These are phyloP conservation scores for Yamadazyma sp. DNA, from an alignment of 805 yeast species.

Conservation along the genomic window DNA sequence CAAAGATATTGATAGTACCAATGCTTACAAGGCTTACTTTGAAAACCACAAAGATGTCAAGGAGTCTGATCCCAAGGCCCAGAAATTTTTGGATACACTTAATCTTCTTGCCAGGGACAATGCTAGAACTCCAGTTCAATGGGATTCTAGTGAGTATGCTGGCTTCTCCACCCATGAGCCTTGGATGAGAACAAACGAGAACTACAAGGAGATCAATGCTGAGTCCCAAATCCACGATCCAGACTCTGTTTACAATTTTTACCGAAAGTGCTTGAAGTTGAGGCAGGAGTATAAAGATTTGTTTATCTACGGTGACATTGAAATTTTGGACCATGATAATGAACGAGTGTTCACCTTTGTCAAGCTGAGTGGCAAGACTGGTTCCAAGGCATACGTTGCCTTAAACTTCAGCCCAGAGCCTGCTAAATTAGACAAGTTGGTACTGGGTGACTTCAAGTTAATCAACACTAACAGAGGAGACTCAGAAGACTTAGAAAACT, in stretches of 20 bases:
- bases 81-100: constrained; percentile 31
- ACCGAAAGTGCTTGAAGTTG: constrained; percentile 40
- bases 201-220: constrained; percentile 50
- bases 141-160: constrained; percentile 44
- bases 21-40: constrained; percentile 33
- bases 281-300: constrained; percentile 47
- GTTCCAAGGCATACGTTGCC: constrained; percentile 35
- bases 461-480: constrained; percentile 29
- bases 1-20: constrained; percentile 49
- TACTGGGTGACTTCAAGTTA: constrained; percentile 29
- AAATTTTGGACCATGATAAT: constrained; percentile 44
- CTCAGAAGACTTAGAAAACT: constrained; percentile 26
- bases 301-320: constrained; percentile 47
- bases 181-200: constrained; percentile 54
- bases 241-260: constrained; percentile 46
- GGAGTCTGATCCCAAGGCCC: constrained; percentile 3
- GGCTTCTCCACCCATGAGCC: constrained; percentile 52
- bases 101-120: constrained; percentile 49
- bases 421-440: constrained; percentile 27
- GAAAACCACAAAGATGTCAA: constrained; percentile 26
- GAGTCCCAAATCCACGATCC: constrained; percentile 46
- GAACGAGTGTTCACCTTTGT: constrained; percentile 41
- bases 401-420: constrained; percentile 43
- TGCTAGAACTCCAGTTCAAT: constrained; percentile 58
- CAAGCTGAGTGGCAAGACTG: constrained; percentile 28